Evolutionary conservation across 78 protist genomes (phyloP), one percentile per base, ranked within the genome.

Genomic region (Monocercomonoides exilis): DNA sequence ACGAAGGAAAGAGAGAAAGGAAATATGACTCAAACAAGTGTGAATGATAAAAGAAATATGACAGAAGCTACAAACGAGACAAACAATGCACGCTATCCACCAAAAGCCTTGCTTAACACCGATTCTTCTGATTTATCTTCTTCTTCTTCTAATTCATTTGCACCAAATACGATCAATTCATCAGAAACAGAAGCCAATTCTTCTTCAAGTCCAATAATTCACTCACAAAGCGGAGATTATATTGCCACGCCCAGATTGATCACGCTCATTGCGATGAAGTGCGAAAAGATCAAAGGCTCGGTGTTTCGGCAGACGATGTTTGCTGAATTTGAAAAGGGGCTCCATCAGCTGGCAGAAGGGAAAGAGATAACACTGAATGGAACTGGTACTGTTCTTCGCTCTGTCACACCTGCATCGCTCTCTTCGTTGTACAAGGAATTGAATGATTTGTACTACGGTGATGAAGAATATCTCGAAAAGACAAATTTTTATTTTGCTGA

Each of bases 221-320:
- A n/a, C n/a, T n/a, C n/a, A n/a, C n/a, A n/a, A n/a, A n/a, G n/a
- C n/a, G n/a, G n/a, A n/a, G n/a, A n/a, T n/a, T n/a, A n/a, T n/a
- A n/a, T n/a, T n/a, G n/a, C n/a, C n/a, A n/a, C n/a, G n/a, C n/a
- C n/a, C n/a, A n/a, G n/a, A n/a, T n/a, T n/a, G n/a, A n/a, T n/a
- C n/a, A n/a, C n/a, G n/a, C 6, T 34, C 43, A 43, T 86, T 21
- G 82, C n/a, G 45, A 4, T 11, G 46, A 86, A 82, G 29, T 82
- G 85, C 6, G 88, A 86, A 11, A 84, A 86, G 85, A 41, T 77
- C 29, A 84, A 86, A 33, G 81, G 87, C 36, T 80, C 88, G 4
- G 38, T 86, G 4, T 86, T 86, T 43, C 6, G 88, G 11, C 88
- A 86, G 29, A 21, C 87, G 4, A 63, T 86, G 84, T 86, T 86